Conservation (phyloP, 2,329 filamentous ascomycete genomes). For the Diplocarpon rosae region DNA sequence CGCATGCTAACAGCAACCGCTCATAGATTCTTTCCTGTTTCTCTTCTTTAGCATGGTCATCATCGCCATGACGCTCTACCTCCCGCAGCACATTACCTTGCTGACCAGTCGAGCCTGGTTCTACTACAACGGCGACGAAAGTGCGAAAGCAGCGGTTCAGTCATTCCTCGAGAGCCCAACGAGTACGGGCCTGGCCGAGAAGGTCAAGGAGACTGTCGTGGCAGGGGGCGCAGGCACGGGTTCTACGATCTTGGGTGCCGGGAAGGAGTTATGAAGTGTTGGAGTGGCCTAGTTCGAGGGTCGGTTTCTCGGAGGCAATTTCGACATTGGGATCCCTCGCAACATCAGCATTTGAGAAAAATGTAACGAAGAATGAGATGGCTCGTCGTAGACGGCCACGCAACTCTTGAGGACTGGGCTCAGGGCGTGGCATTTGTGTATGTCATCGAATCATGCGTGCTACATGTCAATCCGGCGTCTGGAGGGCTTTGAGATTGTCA, state of each 20-base stretch:
- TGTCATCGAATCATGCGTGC: constrained; percentile 3
- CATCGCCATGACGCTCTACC: constrained; percentile 82
- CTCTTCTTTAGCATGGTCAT: constrained; percentile 77
- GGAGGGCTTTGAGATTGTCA: not conserved
- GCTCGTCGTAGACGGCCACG: not conserved
- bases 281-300: too few species aligned
- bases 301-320: not conserved
- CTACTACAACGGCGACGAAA: constrained; percentile 79
- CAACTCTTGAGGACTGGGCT: not conserved
- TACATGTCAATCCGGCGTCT: not conserved
- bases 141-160: constrained; percentile 25
- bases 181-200: constrained; percentile 15
- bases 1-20: not conserved
- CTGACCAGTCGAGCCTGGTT: constrained; percentile 83
- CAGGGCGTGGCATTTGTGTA: not conserved
- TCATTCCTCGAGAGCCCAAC: constrained; percentile 17
- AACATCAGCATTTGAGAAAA: not conserved
- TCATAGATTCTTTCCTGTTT: constrained; percentile 77
- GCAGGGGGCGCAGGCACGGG: constrained; percentile 7
- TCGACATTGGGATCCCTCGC: not conserved
- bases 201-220: constrained; percentile 21
- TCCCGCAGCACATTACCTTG: constrained; percentile 79
- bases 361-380: not conserved
- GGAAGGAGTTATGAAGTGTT: constrained; percentile 20
- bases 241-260: constrained; percentile 10